Conservation (phyloP, 306 rosid species). For the Lathyrus sativus region DNA sequence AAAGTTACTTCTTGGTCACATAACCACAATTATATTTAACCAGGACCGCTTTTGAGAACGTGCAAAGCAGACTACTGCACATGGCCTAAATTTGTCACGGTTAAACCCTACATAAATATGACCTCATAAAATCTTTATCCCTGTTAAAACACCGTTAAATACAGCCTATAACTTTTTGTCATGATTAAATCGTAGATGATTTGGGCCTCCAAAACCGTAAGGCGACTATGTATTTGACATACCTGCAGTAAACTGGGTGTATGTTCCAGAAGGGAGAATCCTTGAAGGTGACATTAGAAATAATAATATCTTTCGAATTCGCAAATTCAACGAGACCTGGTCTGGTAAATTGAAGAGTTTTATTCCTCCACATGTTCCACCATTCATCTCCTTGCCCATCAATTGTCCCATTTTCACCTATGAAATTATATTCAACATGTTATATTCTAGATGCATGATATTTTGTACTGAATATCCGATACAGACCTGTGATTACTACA, state of each 20-base stretch:
- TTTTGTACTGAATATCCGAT: background rate
- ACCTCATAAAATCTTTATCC: no score
- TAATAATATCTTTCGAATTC: constrained; percentile 71
- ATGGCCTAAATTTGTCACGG: no score
- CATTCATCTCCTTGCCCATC: constrained; percentile 92
- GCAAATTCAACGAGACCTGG: constrained; percentile 82
- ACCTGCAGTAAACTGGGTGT: constrained; percentile 97
- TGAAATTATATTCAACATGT: constrained; percentile 3
- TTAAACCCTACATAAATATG: no score
- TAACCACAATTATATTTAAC: background rate
- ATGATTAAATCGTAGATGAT: no score
- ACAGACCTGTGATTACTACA: constrained; percentile 75
- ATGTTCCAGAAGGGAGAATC: constrained; percentile 96
- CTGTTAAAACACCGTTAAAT: no score
- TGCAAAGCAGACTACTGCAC: no score
- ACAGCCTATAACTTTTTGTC: no score
- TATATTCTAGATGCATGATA: constrained; percentile 3
- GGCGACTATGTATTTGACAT: background rate
- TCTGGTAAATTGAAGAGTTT: constrained; percentile 78
- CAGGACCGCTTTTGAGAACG: no score
- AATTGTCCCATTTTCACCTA: constrained; percentile 91
- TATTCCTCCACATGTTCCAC: constrained; percentile 99
- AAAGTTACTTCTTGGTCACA: background rate
- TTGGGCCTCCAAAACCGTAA: no score
- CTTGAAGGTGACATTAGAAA: constrained; percentile 74